phyloP scores from a whole-genome alignment of 805 yeast species.

The Lipomyces kockii region DNA sequence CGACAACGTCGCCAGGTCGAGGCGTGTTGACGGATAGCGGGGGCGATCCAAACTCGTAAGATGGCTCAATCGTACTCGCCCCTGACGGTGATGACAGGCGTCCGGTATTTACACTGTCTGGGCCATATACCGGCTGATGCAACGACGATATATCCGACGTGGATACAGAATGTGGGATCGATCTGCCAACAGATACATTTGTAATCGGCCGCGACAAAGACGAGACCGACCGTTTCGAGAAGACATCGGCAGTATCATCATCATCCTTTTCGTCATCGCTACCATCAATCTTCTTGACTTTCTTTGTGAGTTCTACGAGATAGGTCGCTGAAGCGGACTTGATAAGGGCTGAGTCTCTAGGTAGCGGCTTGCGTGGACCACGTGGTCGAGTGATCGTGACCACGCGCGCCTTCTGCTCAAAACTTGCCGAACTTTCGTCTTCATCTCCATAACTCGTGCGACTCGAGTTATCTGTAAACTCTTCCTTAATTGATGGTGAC shows the following conservation, averaged over 20 bases:
- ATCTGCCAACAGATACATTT: not conserved
- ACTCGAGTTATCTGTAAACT: constrained; percentile 7
- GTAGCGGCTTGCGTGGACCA: constrained; percentile 22
- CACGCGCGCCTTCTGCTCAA: constrained; percentile 30
- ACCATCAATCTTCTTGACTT: constrained; percentile 53
- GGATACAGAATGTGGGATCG: not conserved
- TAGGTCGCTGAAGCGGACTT: constrained; percentile 7
- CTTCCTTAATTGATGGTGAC: constrained; percentile 6
- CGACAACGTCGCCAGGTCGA: not conserved
- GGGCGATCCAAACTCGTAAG: not conserved
- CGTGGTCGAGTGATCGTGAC: constrained; percentile 35
- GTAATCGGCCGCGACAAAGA: not conserved
- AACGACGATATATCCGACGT: not conserved
- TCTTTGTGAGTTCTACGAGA: constrained; percentile 39
- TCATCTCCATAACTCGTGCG: constrained; percentile 4
- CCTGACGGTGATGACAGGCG: not conserved
- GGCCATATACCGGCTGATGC: not conserved
- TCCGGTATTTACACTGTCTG: not conserved
- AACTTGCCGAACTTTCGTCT: not conserved
- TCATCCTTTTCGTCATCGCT: constrained; percentile 46
- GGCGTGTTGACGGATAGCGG: not conserved
- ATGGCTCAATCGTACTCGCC: not conserved
- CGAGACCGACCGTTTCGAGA: not conserved
- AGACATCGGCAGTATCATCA: not conserved
- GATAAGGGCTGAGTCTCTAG: constrained; percentile 18